These are phyloP conservation scores for Suhomyces bribrorum DNA, from an alignment of 1,139 yeast species.

Conservation along the genomic window DNA sequence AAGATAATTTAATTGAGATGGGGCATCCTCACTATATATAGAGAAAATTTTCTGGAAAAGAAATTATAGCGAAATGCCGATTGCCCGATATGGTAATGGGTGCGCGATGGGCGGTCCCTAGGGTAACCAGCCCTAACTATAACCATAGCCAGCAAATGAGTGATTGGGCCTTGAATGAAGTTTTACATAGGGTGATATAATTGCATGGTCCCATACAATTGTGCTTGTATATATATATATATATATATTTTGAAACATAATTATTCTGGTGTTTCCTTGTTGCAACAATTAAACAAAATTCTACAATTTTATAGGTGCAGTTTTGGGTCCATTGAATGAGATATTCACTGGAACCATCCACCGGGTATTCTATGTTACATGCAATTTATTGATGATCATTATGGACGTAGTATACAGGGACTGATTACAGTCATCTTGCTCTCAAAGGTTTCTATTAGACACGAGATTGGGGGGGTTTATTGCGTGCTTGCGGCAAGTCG, in stretches of 20 bases:
- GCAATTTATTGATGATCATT: conserved; percentile 6
- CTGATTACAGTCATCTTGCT: neutral
- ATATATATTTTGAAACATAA: too few relatives aligned
- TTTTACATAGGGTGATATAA: too few relatives aligned
- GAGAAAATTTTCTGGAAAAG: conserved; percentile 9
- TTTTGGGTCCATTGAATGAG: too few relatives aligned
- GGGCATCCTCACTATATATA: conserved; percentile 2
- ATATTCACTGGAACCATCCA: too few relatives aligned
- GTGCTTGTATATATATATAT: too few relatives aligned
- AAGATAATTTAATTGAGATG: conserved; percentile 1
- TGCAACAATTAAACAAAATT: too few relatives aligned
- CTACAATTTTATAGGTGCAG: too few relatives aligned
- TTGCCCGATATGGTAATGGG: conserved; percentile 19
- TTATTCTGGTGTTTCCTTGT: too few relatives aligned
- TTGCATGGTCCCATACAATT: too few relatives aligned
- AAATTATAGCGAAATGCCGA: conserved; percentile 14
- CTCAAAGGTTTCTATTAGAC: neutral
- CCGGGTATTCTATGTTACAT: conserved; percentile 7
- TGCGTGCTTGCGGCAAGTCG: conserved; percentile 3
- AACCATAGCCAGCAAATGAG: too few relatives aligned
- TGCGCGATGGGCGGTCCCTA: conserved; percentile 9
- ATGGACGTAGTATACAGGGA: conserved; percentile 9
- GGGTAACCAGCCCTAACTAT: neutral
- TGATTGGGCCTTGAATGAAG: too few relatives aligned
- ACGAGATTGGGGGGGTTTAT: neutral